phyloP scores from a whole-genome alignment of 208 protist genomes.

The Herpetomonas samuelpessoai region DNA sequence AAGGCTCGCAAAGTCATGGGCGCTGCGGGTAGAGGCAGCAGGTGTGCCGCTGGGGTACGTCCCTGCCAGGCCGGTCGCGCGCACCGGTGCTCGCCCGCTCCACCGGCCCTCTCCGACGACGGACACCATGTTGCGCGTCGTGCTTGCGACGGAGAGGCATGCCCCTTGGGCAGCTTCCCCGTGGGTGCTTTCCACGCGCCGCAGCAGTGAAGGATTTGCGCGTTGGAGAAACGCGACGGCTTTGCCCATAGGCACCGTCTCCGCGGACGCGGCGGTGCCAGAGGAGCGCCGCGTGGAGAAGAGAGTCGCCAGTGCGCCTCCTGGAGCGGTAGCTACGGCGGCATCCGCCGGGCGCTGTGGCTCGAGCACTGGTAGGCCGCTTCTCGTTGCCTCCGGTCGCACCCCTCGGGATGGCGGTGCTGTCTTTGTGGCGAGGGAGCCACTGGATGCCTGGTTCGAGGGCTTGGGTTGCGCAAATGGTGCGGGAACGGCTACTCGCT shows the following conservation, averaged over 20 bases:
- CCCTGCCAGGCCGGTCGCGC: not conserved
- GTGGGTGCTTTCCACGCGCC: not conserved
- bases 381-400: no score
- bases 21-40: not conserved
- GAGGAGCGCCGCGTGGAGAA: not conserved
- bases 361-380: no score
- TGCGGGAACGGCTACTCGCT: conserved; percentile 24
- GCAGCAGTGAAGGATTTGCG: conserved; percentile 21
- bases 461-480: no score
- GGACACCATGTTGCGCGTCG: conserved; percentile 2
- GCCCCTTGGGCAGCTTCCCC: no score
- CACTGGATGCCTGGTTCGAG: no score
- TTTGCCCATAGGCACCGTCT: not conserved
- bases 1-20: not conserved
- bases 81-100: conserved; percentile 19
- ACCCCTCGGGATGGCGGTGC: no score
- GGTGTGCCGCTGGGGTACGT: not conserved
- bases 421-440: no score
- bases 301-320: no score
- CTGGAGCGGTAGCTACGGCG: no score
- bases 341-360: no score
- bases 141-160: no score
- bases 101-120: conserved; percentile 57
- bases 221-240: conserved; percentile 18
- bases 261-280: no score